Evolutionary conservation across 352 stramenopile genomes (phyloP).

Genomic region (Phytophthora uliginosa): DNA sequence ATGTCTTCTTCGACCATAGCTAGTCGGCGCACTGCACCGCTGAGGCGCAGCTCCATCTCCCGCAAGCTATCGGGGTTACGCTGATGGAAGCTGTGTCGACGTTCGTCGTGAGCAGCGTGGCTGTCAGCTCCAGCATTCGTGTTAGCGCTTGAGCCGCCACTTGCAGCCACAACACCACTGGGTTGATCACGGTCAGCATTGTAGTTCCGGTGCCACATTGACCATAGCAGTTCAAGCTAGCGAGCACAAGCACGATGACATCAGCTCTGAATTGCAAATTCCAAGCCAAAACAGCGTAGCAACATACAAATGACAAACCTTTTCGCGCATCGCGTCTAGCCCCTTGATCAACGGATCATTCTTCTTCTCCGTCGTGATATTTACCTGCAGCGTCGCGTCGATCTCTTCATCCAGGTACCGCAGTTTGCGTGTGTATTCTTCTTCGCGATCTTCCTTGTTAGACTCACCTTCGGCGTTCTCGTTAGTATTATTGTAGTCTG

Average conservation of each 20-base stretch:
- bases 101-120: slow-evolving; percentile 19
- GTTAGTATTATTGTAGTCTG: slow-evolving; percentile 10
- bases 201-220: slow-evolving; percentile 78
- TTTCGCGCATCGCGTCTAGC: slow-evolving; percentile 73
- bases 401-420: slow-evolving; percentile 77
- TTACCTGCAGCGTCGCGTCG: slow-evolving; percentile 71
- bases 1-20: slow-evolving; percentile 74
- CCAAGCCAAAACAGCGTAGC: background rate
- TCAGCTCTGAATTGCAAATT: background rate
- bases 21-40: slow-evolving; percentile 63
- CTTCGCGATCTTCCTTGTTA: slow-evolving; percentile 44
- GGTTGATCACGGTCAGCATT: slow-evolving; percentile 34
- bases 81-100: slow-evolving; percentile 23
- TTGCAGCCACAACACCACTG: background rate
- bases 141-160: slow-evolving; percentile 11
- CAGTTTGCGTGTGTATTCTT: slow-evolving; percentile 70
- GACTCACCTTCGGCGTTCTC: slow-evolving; percentile 23
- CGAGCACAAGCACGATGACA: background rate
- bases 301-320: slow-evolving; percentile 39
- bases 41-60: slow-evolving; percentile 70
- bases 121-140: slow-evolving; percentile 4
- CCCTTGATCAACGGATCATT: slow-evolving; percentile 82
- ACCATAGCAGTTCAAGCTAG: slow-evolving; percentile 65
- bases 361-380: slow-evolving; percentile 77
- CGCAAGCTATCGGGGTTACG: slow-evolving; percentile 47